phyloP scores from a whole-genome alignment of 371 early-diverging fungal genomes.

The Capillidium heterosporum region DNA sequence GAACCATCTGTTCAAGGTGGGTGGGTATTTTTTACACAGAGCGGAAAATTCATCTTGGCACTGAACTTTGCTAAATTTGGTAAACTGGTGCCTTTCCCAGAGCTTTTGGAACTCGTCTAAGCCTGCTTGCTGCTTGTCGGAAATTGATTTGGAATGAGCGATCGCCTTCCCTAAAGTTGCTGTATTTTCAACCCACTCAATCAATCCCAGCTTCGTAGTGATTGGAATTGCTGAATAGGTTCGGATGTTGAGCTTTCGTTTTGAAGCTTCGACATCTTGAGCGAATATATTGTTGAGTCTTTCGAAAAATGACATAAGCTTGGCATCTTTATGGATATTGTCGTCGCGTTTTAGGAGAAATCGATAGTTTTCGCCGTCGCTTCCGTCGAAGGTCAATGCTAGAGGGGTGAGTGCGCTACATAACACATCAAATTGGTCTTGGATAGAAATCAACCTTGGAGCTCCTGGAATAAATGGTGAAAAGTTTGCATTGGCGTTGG shows the following conservation, averaged over 20 bases:
- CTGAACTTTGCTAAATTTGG: neutral
- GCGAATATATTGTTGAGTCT: conserved; percentile 81
- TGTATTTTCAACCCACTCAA: conserved; percentile 89
- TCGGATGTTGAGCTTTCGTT: conserved; percentile 65
- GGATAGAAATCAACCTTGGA: neutral
- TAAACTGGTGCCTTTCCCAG: neutral
- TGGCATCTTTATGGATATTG: conserved; percentile 93
- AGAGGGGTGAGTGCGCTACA: conserved; percentile 85
- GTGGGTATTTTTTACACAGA: conserved; percentile 29
- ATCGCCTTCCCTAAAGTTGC: neutral
- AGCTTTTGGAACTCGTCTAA: neutral
- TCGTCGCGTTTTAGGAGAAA: conserved; percentile 97
- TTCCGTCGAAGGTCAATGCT: conserved; percentile 51
- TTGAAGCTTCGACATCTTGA: conserved; percentile 44
- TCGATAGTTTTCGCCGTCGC: conserved; percentile 62
- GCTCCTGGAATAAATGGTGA: neutral
- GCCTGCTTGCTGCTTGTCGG: neutral
- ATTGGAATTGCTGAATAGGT: conserved; percentile 93
- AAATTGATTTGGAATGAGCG: neutral
- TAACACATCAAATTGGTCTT: conserved; percentile 56
- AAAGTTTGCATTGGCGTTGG: neutral
- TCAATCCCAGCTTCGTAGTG: conserved; percentile 83
- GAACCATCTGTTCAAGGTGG: conserved; percentile 79
- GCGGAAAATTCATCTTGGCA: conserved; percentile 16
- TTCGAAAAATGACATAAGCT: conserved; percentile 86